A percentile compares a stretch with the other conserved stretches of the same genome.
Evolutionary conservation across 768 basidiomycete species (phyloP).

Genomic region (Leccinum ochraceum): DNA sequence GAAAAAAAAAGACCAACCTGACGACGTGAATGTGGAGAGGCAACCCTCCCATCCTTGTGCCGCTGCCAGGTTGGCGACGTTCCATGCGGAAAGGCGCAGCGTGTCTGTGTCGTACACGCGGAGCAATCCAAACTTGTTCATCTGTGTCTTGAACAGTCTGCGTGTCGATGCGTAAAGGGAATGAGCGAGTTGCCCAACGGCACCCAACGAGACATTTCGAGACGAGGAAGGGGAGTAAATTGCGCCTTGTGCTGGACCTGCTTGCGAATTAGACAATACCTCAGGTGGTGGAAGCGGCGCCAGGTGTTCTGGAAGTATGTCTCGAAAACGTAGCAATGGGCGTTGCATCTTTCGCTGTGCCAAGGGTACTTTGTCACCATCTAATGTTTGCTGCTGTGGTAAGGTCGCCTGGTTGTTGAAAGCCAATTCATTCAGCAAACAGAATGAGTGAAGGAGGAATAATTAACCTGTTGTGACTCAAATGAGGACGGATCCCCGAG

Average conservation of each 20-base stretch:
- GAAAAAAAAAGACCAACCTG: too few species aligned
- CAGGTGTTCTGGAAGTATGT: not conserved
- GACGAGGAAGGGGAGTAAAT: not conserved
- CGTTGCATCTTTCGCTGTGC: not conserved
- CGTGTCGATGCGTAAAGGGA: not conserved
- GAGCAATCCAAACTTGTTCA: not conserved
- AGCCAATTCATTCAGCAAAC: too few species aligned
- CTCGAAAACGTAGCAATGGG: not conserved
- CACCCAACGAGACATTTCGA: not conserved
- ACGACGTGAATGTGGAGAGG: too few species aligned
- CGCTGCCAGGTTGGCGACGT: slow-evolving; percentile 75
- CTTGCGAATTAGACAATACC: not conserved
- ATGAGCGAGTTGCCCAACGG: too few species aligned
- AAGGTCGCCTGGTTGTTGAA: not conserved
- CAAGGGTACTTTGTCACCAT: not conserved
- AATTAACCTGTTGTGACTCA: too few species aligned
- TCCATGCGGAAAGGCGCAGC: slow-evolving; percentile 70
- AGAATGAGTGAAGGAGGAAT: too few species aligned
- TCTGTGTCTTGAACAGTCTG: not conserved
- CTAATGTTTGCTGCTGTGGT: not conserved
- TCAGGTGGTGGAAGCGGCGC: not conserved
- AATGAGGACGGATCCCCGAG: too few species aligned
- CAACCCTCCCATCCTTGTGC: slow-evolving; percentile 69
- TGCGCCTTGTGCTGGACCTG: not conserved
- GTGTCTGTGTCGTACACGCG: slow-evolving; percentile 35